A percentile compares a stretch with the other conserved stretches of the same genome.
These are phyloP conservation scores for Rhodotorula sp. DNA, from an alignment of 1,284 basidiomycete genomes.

Conservation along the genomic window DNA sequence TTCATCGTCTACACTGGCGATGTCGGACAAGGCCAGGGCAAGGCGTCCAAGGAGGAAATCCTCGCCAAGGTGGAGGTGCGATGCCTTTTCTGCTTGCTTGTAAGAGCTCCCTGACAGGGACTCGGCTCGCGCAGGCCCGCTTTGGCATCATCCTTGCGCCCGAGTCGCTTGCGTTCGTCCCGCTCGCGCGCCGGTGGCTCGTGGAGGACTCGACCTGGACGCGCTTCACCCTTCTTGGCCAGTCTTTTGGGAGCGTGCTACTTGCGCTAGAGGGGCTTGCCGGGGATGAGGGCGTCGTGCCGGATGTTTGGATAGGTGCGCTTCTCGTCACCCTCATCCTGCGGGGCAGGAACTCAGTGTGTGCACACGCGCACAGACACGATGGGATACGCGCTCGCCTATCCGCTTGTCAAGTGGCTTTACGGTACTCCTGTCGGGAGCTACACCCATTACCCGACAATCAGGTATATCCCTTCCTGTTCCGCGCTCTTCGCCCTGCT, in stretches of 20 bases:
- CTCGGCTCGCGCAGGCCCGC: conserved; percentile 60
- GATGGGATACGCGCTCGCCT: conserved; percentile 97
- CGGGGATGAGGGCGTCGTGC: conserved; percentile 61
- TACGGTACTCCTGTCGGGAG: conserved; percentile 63
- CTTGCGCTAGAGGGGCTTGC: conserved; percentile 77
- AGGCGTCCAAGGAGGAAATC: conserved; percentile 77
- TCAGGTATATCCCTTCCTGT: conserved; percentile 55
- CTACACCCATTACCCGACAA: conserved; percentile 96
- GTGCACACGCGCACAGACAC: conserved; percentile 64
- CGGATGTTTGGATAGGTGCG: conserved; percentile 88
- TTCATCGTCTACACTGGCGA: conserved; percentile 91
- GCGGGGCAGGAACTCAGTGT: background rate
- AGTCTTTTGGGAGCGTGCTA: conserved; percentile 82
- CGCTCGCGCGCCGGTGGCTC: conserved; percentile 67
- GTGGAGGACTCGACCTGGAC: conserved; percentile 84
- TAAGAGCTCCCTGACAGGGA: background rate
- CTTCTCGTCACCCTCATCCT: background rate
- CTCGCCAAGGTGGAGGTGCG: conserved; percentile 76
- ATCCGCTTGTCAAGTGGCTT: conserved; percentile 70
- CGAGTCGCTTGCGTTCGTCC: conserved; percentile 70
- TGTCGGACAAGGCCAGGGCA: conserved; percentile 44
- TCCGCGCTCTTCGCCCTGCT: background rate
- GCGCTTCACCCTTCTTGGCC: conserved; percentile 85
- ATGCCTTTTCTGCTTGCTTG: background rate
- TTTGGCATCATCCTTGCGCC: conserved; percentile 79